These are phyloP conservation scores for Amanita subjunquillea DNA, from an alignment of 768 basidiomycete species.

Conservation along the genomic window DNA sequence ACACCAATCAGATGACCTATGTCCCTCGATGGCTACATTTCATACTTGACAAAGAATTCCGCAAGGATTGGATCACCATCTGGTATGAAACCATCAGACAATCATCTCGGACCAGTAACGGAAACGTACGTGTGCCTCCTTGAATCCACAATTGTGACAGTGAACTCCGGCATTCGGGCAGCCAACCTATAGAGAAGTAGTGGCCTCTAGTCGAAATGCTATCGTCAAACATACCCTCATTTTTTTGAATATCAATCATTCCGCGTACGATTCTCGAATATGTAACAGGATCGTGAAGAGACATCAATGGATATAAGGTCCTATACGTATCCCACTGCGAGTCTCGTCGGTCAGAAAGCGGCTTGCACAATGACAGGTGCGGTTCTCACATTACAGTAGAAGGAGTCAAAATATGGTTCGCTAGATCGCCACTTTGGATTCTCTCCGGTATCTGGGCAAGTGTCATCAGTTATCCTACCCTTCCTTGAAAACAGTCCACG, in stretches of 20 bases:
- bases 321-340: conserved; percentile 57
- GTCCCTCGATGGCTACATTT: conserved; percentile 15
- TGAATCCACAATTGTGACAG: conserved; percentile 43
- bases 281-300: conserved; percentile 49
- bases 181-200: conserved; percentile 35
- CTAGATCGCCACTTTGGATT: conserved; percentile 54
- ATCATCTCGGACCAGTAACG: background rate
- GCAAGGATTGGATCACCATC: conserved; percentile 56
- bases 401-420: conserved; percentile 58
- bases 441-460: conserved; percentile 43
- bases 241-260: conserved; percentile 57
- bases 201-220: background rate
- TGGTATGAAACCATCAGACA: conserved; percentile 10
- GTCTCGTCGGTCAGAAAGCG: background rate
- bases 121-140: conserved; percentile 47
- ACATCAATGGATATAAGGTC: conserved; percentile 52
- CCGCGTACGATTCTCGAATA: conserved; percentile 53
- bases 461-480: background rate
- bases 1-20: background rate
- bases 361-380: background rate
- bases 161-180: conserved; percentile 55
- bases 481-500: conserved; percentile 9
- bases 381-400: conserved; percentile 53
- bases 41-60: conserved; percentile 45
- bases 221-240: conserved; percentile 35